phyloP scores from a whole-genome alignment of 2,329 filamentous ascomycete genomes.

The Fusarium sambucinum region DNA sequence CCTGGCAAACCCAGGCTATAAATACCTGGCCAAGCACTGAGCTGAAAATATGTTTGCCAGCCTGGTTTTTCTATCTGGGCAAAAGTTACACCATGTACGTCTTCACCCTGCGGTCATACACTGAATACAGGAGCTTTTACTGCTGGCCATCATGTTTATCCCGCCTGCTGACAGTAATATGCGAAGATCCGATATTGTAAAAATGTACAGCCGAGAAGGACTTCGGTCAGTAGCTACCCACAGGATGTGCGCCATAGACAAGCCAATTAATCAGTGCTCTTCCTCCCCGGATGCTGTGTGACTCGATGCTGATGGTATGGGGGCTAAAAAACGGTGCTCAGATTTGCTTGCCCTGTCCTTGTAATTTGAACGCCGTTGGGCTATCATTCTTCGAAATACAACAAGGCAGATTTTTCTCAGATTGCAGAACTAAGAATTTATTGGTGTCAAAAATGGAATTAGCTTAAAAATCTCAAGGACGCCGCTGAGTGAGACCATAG shows the following conservation, averaged over 20 bases:
- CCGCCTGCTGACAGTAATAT: background rate
- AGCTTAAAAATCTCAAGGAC: background rate
- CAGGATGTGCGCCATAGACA: background rate
- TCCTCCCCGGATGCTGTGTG: background rate
- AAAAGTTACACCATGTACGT: background rate
- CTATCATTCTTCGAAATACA: background rate
- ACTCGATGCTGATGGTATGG: background rate
- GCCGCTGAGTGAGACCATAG: background rate
- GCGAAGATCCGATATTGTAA: background rate
- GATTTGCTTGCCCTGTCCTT: background rate
- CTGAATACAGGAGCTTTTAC: background rate
- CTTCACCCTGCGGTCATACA: fast-evolving
- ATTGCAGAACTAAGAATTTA: background rate
- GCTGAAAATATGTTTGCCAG: background rate
- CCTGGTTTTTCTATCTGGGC: fast-evolving
- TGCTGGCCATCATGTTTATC: background rate
- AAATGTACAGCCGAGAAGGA: background rate
- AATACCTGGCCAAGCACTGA: background rate
- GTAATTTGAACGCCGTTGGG: background rate
- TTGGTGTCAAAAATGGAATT: background rate
- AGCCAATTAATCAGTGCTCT: background rate
- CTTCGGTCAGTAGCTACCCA: background rate
- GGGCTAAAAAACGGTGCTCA: background rate
- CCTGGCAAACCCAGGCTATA: background rate
- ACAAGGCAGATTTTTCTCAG: fast-evolving